phyloP scores from a whole-genome alignment of 140 eudicot species.

The Ambrosia hybrid region DNA sequence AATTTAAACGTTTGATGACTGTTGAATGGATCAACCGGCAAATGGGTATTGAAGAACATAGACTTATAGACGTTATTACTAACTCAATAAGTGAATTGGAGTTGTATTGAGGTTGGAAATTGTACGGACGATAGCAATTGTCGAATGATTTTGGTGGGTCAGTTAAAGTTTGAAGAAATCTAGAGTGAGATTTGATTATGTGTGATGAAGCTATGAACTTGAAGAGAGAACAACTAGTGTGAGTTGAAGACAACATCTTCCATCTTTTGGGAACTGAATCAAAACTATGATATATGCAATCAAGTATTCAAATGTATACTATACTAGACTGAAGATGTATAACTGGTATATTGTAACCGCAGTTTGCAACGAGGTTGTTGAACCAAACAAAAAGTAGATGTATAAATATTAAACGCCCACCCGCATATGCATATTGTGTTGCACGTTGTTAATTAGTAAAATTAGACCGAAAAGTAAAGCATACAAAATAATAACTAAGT shows the following conservation, averaged over 20 bases:
- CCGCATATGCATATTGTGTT: too few species aligned
- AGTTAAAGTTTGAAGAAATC: background rate
- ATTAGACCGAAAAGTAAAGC: too few species aligned
- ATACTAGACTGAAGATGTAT: too few species aligned
- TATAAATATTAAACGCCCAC: too few species aligned
- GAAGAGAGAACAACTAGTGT: background rate
- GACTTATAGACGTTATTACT: slow-evolving; percentile 22
- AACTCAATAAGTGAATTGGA: slow-evolving; percentile 28
- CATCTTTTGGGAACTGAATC: slow-evolving; percentile 1
- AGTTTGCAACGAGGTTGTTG: too few species aligned
- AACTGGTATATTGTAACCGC: too few species aligned
- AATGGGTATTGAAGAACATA: slow-evolving; percentile 24
- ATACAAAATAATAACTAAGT: too few species aligned
- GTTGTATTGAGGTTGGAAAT: background rate
- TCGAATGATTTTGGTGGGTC: slow-evolving; percentile 5
- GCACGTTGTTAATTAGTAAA: too few species aligned
- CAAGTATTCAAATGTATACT: too few species aligned
- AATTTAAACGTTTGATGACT: slow-evolving; percentile 30
- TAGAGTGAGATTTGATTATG: slow-evolving; percentile 12
- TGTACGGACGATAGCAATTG: background rate
- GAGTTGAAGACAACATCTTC: slow-evolving; percentile 20
- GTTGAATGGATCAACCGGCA: slow-evolving; percentile 37
- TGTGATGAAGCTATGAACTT: slow-evolving; percentile 6
- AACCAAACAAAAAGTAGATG: too few species aligned
- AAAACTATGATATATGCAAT: too few species aligned